Conservation (phyloP, 768 basidiomycete genomes). For the Rhizopogon sp. region DNA sequence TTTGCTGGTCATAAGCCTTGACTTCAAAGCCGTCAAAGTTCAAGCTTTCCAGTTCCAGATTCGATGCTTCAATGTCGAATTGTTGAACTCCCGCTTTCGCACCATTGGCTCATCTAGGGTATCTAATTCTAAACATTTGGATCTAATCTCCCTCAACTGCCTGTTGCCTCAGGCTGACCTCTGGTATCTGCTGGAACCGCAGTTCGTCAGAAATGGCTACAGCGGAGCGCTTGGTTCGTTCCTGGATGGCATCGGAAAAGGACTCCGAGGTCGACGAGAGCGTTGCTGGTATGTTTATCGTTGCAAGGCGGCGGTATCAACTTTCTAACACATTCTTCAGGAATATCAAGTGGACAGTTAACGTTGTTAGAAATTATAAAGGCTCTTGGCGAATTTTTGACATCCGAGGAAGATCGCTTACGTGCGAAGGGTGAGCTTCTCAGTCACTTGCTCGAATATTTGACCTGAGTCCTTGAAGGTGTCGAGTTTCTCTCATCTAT, state of each 20-base stretch:
- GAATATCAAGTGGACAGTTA: constrained; percentile 47
- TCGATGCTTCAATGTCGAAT: constrained; percentile 2
- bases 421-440: constrained; percentile 68
- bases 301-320: constrained; percentile 26
- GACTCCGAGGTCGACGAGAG: constrained; percentile 56
- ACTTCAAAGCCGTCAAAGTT: background rate
- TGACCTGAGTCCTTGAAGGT: constrained; percentile 42
- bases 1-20: background rate
- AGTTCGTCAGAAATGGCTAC: constrained; percentile 29
- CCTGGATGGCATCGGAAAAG: constrained; percentile 65
- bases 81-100: background rate
- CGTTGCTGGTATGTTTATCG: constrained; percentile 48
- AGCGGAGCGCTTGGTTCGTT: constrained; percentile 53
- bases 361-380: constrained; percentile 79
- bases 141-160: background rate
- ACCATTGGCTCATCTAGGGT: constrained; percentile 1
- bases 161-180: background rate
- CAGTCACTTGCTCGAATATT: background rate
- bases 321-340: constrained; percentile 29
- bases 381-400: constrained; percentile 82
- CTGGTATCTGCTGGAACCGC: background rate
- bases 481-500: constrained; percentile 78
- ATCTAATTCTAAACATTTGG: no score
- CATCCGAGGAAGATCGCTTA: constrained; percentile 74
- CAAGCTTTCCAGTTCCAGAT: background rate